Evolutionary conservation across 2,329 filamentous ascomycete species (phyloP).

Genomic region (Cladosporium velox): DNA sequence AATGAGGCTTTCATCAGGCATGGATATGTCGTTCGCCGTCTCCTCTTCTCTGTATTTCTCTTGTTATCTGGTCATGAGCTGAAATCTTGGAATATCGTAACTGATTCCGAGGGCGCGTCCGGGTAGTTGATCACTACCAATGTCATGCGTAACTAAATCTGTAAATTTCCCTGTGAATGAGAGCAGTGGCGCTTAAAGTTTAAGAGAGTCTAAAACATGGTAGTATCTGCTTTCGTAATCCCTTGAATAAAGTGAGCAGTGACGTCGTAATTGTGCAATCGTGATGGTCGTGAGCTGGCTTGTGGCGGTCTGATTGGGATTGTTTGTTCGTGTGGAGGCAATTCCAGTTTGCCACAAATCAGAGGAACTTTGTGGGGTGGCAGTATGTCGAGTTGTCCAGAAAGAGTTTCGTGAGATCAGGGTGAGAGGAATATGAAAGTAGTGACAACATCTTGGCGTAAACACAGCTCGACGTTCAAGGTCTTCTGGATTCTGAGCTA

Average conservation of each 20-base stretch:
- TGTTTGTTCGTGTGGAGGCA: neutral
- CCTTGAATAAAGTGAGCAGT: neutral
- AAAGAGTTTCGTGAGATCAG: neutral
- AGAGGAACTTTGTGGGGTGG: neutral
- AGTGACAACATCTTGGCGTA: neutral
- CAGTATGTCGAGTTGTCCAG: neutral
- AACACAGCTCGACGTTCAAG: conserved; percentile 19
- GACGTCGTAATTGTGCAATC: neutral
- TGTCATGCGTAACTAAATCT: neutral
- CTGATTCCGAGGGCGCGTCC: too few relatives aligned
- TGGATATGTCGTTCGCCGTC: too few relatives aligned
- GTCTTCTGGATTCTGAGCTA: conserved; percentile 22
- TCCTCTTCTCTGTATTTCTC: too few relatives aligned
- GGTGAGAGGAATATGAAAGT: neutral
- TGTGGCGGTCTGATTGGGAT: neutral
- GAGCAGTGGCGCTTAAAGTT: neutral
- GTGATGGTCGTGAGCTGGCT: neutral
- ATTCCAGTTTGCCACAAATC: neutral
- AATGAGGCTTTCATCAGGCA: too few relatives aligned
- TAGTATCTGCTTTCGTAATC: neutral
- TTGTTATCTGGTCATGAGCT: too few relatives aligned
- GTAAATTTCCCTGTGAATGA: neutral
- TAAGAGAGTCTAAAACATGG: neutral
- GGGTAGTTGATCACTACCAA: neutral
- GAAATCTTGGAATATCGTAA: too few relatives aligned